Evolutionary conservation across 164 flowering plant genomes (phyloP), one percentile per base, ranked within the genome.

Genomic region (Stephania cephalantha): DNA sequence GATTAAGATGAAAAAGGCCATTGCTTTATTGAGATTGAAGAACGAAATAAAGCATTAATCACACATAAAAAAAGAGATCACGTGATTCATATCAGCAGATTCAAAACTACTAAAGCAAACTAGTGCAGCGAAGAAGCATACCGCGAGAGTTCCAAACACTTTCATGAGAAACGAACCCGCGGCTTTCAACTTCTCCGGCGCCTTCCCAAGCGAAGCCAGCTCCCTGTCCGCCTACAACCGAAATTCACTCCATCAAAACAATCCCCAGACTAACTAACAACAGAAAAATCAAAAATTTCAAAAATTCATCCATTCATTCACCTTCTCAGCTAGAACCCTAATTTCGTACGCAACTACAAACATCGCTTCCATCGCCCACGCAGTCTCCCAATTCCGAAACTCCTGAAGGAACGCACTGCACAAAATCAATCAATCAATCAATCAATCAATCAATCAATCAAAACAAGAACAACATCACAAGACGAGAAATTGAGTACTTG

Each of bases 161-260:
- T 92, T 96, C 99, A 96, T 96, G 25, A 96, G 88, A 80, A 91
- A 90, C 0, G 99, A 96, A 65, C 99, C 99, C 70, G 99, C 99
- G n/a, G 85, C 98, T 82, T 96, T 94, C 85, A 96, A 78, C 76
- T 90, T 96, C 78, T 94, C 98, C 0, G 98, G 95, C 45, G 85
- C 82, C 80, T 92, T 94, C 25, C 97, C 97, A 74, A 42, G 67
- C 0, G 97, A 86, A 78, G 90, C 93, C 82, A 96, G 81, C 82
- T 94, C 97, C 78, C 85, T 83, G 77, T 96, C 98, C 78, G 97
- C 99, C 99, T 96, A 80, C 80, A 86, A 74, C 11, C 35, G 5
- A 67, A 35, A 78, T 55, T 30, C 46, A 35, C 42, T 35, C 42
- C 2, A 35, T 35, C 29, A 69, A 52, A 7, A 65, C 44, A 71